Evolutionary conservation across 345 rosid species (phyloP), one percentile per base, ranked within the genome.

Genomic region (Gossypium rotundifolium): DNA sequence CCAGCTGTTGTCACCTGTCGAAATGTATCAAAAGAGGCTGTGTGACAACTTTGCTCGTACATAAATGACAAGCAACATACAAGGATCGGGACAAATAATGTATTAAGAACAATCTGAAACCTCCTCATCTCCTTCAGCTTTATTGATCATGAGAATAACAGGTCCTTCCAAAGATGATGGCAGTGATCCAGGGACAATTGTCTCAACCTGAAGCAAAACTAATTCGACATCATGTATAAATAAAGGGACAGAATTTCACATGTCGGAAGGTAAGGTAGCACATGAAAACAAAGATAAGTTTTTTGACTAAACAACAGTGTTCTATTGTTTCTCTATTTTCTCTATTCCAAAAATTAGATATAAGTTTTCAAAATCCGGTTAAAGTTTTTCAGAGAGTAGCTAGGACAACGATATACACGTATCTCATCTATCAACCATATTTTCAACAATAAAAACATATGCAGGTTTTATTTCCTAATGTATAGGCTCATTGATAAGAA

Each of bases 51-150:
- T 69, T 71, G 14, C 46, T 58, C 46, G 29, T 61, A 74, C 29
- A 59, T 42, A 23, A 60, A 78, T 33, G 62, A 38, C 17, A 27
- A 58, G 14, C 2, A 9, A 53, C 48, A 12, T 52, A 58, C 11
- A 73, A 60, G 38, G 73, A 33, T 22, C 20, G 52, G 57, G 74
- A 55, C 12, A 38, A 58, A 63, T 63, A 52, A 20, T 13, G 2
- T 33, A 27, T 60, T 61, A 14, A 72, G 58, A 60, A 57, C 42
- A 11, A 59, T 33, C 18, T 2, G 38, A 49, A 76, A 94, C 99
- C 99, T 95, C 99, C 80, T 95, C 99, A 83, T 93, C 99, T 82
- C 99, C 99, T 75, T 95, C 94, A 68, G 99, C 99, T 84, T 85
- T 93, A 82, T 86, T 90, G 74, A 95, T 94, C 66, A 91, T 77